phyloP scores from a whole-genome alignment of 108 stramenopile genomes.

The Skeletonema menzelii region DNA sequence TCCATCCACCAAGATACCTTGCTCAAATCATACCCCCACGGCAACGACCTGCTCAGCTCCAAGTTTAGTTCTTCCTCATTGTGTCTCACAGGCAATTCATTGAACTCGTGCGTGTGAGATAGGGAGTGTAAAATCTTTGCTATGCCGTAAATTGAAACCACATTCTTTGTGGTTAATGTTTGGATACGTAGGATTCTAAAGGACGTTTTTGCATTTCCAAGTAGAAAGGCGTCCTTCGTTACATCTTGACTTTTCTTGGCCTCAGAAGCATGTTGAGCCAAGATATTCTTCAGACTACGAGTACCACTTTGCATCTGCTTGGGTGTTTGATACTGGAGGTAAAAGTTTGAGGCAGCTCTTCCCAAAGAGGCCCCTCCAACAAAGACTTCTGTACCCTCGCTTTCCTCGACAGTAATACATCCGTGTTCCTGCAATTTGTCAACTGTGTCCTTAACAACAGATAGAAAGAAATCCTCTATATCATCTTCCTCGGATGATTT shows the following conservation, averaged over 20 bases:
- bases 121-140: constrained; percentile 75
- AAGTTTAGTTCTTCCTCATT: constrained; percentile 96
- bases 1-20: constrained; percentile 43
- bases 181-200: constrained; percentile 7
- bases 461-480: constrained; percentile 67
- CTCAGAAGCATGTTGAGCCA: constrained; percentile 26
- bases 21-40: constrained; percentile 77
- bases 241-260: constrained; percentile 6
- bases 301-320: constrained; percentile 78
- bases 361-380: constrained; percentile 74
- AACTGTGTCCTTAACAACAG: constrained; percentile 63
- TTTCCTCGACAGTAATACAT: constrained; percentile 65
- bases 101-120: constrained; percentile 88
- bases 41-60: constrained; percentile 82
- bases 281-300: constrained; percentile 41
- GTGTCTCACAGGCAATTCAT: constrained; percentile 97
- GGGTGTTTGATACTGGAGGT: constrained; percentile 84
- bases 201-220: constrained; percentile 10
- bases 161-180: constrained; percentile 11
- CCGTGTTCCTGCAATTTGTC: constrained; percentile 70
- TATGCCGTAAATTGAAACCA: constrained; percentile 37
- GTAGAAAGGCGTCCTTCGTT: background rate
- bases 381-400: constrained; percentile 43
- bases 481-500: constrained; percentile 55
- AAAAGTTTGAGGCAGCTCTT: constrained; percentile 87